Percentiles rank a stretch among this genome's conserved stretches.
Conservation (phyloP, 768 basidiomycete species). For the Russula brevipes region DNA sequence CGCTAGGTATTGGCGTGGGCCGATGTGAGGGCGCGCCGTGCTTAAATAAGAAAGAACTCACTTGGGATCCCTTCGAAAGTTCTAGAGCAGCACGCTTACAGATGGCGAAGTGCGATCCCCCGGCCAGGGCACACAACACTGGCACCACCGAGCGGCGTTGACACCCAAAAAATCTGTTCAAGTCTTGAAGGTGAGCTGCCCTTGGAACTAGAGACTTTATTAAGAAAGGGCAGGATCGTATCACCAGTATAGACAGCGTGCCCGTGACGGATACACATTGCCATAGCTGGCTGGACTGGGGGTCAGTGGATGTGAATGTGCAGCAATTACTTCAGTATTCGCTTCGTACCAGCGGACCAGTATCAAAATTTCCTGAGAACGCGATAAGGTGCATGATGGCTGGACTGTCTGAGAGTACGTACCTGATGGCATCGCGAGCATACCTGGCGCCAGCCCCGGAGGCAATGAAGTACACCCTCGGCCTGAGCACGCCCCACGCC, state of each 20-base stretch:
- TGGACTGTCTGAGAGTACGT: neutral
- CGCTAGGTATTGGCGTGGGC: neutral
- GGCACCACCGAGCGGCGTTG: neutral
- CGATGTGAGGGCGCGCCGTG: neutral
- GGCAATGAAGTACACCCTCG: too few species aligned
- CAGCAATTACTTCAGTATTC: neutral
- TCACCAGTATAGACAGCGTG: neutral
- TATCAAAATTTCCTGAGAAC: neutral
- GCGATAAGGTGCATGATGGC: neutral
- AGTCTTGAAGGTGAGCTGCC: neutral
- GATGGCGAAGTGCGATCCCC: neutral
- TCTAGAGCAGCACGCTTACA: neutral
- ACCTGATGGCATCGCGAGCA: neutral
- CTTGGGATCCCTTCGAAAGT: neutral
- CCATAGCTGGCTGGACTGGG: neutral
- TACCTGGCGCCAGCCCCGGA: neutral
- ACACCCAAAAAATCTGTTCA: neutral
- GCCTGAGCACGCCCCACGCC: too few species aligned
- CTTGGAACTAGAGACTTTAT: neutral
- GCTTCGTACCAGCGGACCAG: neutral
- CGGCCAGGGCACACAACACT: constrained; percentile 2
- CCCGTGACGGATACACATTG: neutral
- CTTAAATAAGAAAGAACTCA: neutral
- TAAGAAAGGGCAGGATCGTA: neutral
- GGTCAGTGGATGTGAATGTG: neutral